A percentile compares a stretch with the other conserved stretches of the same genome.
Conservation (phyloP, 192 early-diverging fungal genomes). For the Coemansia sp. region DNA sequence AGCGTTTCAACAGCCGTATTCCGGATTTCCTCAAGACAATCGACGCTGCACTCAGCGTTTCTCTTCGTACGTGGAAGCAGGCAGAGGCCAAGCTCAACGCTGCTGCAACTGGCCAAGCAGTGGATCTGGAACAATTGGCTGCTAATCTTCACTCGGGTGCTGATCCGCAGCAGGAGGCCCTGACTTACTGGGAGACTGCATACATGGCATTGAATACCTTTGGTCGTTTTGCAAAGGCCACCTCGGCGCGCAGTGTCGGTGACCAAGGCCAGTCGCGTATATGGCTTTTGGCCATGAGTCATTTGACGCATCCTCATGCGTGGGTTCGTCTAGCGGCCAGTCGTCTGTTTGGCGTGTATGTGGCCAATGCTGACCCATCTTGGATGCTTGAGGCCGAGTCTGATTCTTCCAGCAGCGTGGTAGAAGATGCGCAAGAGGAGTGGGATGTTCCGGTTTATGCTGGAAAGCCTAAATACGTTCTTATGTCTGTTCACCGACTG, state of each 20-base stretch:
- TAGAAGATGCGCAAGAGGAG: neutral
- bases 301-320: slow-evolving; percentile 83
- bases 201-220: slow-evolving; percentile 83
- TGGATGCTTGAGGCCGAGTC: slow-evolving; percentile 53
- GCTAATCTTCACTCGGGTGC: slow-evolving; percentile 38
- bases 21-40: slow-evolving; percentile 59
- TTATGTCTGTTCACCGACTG: slow-evolving; percentile 45
- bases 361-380: slow-evolving; percentile 67
- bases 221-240: slow-evolving; percentile 64
- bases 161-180: slow-evolving; percentile 57
- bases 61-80: slow-evolving; percentile 49
- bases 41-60: slow-evolving; percentile 53
- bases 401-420: neutral
- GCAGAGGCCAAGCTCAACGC: slow-evolving; percentile 44
- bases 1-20: slow-evolving; percentile 58
- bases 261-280: slow-evolving; percentile 55
- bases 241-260: slow-evolving; percentile 59
- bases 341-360: slow-evolving; percentile 76
- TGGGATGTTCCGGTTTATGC: slow-evolving; percentile 32
- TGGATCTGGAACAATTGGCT: slow-evolving; percentile 57
- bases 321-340: slow-evolving; percentile 82
- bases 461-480: slow-evolving; percentile 32
- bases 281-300: slow-evolving; percentile 67
- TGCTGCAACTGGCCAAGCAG: slow-evolving; percentile 18
- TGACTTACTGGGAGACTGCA: slow-evolving; percentile 77